Evolutionary conservation across 2,329 filamentous ascomycete species (phyloP).

Genomic region (Alternaria gaisen): DNA sequence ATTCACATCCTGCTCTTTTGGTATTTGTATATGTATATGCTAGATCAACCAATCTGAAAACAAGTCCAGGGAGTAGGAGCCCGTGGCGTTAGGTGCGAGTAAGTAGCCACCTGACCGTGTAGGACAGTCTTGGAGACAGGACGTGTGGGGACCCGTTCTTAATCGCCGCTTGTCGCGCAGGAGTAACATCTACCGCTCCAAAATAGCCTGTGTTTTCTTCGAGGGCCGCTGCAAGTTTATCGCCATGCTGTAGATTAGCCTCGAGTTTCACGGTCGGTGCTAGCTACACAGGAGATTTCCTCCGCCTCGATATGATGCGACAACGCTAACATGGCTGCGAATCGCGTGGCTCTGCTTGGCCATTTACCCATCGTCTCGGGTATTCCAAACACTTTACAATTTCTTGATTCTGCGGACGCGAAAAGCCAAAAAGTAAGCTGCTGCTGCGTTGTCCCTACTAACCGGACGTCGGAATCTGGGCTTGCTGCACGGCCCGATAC

Average conservation of each 20-base stretch:
- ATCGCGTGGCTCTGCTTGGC: not conserved
- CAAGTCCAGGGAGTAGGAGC: not conserved
- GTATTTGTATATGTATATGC: not conserved
- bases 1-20: not conserved
- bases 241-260: not conserved
- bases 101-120: not conserved
- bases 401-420: not conserved
- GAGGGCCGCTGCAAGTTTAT: conserved; percentile 2
- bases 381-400: not conserved
- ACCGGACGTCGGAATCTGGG: not conserved
- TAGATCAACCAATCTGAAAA: not conserved
- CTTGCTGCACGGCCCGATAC: conserved; percentile 4
- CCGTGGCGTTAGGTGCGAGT: not conserved
- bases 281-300: not conserved
- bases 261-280: not conserved
- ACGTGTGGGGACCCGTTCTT: not conserved
- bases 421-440: not conserved
- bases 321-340: conserved; percentile 2
- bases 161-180: conserved; percentile 1
- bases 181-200: not conserved
- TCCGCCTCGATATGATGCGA: not conserved
- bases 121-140: not conserved
- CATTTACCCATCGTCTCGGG: not conserved
- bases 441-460: not conserved
- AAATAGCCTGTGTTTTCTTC: not conserved